Base-by-base conservation (phyloP, 1,284 basidiomycete species). In the Ceratobasidium sp. region DNA sequence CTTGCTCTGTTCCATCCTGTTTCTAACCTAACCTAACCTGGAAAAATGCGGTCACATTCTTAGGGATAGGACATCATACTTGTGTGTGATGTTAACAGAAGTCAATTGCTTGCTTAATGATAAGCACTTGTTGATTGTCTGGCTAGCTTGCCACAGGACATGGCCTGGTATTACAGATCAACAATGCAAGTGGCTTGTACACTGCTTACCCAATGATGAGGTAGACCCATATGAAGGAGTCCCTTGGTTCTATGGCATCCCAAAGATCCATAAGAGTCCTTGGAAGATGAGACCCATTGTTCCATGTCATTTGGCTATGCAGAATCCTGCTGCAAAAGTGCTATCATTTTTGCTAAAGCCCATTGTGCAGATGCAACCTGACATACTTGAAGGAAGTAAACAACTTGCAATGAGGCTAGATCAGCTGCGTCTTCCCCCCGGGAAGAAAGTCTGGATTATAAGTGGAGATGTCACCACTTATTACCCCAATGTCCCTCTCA, bases 261-360 rank as follows among this genome's bases (percentile, higher is more conserved):
- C 79, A 43, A 79, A 80, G 72, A 79, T 79, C 0, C 78, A 80
- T 73, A 80, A 80, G 70, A 68, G 74, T 57, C 79, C 79, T 0
- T 70, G 74, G 13, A 77, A 77, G 70, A 75, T 77, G 68, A 40
- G 77, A 8, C 79, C 77, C 0, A 80, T 80, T 13, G 73, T 80
- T 25, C 78, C 78, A 0, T 79, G 78, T 64, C 78, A 79, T 60
- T 73, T n/a, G n/a, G n/a, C n/a, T n/a, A n/a, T n/a, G n/a, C n/a
- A n/a, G n/a, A n/a, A n/a, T n/a, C n/a, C n/a, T 3, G 74, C 75
- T 10, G 78, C 77, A 1, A 79, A 79, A 68, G 76, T 73, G 58
- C 69, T 77, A 25, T 72, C 69, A 47, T 77, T 77, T 74, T 71
- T 67, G n/a, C 77, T 79, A 34, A 79, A 79, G 73, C 78, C 77